Evolutionary conservation across 345 rosid species (phyloP), one percentile per base, ranked within the genome.

Genomic region (Aegle marmelos): DNA sequence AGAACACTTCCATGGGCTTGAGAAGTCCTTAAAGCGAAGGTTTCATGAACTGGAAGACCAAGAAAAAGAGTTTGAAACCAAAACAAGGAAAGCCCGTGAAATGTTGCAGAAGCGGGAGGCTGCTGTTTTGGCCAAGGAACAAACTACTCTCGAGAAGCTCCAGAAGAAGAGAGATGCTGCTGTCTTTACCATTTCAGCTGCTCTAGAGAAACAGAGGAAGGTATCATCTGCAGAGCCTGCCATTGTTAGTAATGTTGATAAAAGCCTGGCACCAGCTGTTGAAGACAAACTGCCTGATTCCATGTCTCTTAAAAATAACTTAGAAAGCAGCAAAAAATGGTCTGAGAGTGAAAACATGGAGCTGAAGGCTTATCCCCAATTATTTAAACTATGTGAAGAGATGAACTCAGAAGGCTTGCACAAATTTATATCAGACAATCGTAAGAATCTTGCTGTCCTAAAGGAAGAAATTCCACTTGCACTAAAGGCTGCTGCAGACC

Each of bases 31-130:
- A 93, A 96, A 96, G 89, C 90, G 99, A 82, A 91, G 98, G 57
- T 97, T 97, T 83, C 93, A 97, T 82, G 98, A 97, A 85, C 82
- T 97, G 85, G 99, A 96, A 88, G 99, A 91, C 81, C 95, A 96
- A 71, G 99, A 92, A 80, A 96, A 88, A 81, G 97, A 87, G 76
- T 88, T 90, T 13, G 91, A 90, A 78, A 87, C 81, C 65, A 94
- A 90, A 86, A 93, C 97, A 61, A 86, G 86, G 81, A 88, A 90
- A 88, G 95, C 98, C 69, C 92, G 48, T 68, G 98, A 92, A 79
- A 69, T 91, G 14, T 72, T 96, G 85, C 89, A 89, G 82, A 89
- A 87, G 78, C 91, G 87, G 76, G 90, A 91, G 88, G 95, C 92
- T 81, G 98, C 88, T 82, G 98, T 96, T 70, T 68, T 81, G 81